A percentile compares a stretch with the other conserved stretches of the same genome.
These are phyloP conservation scores for Colletotrichum brevisporum DNA, from an alignment of 2,329 filamentous ascomycete genomes.

Conservation along the genomic window DNA sequence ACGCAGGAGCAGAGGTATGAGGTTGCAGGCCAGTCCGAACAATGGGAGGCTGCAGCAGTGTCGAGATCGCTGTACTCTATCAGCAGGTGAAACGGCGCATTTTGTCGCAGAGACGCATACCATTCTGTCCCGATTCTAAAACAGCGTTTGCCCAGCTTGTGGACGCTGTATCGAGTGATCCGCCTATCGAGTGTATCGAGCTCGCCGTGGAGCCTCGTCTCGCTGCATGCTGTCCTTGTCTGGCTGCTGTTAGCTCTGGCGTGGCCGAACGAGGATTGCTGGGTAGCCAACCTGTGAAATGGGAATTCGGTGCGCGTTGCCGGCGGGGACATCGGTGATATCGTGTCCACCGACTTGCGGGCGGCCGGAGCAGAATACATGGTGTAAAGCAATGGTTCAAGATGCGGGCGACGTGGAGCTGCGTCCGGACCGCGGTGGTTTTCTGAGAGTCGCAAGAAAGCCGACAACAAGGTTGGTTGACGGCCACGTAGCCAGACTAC, in stretches of 20 bases:
- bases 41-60: slow-evolving; percentile 91
- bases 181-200: slow-evolving; percentile 89
- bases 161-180: slow-evolving; percentile 80
- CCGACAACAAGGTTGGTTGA: slow-evolving; percentile 54
- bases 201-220: slow-evolving; percentile 88
- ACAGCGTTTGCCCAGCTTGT: slow-evolving; percentile 69
- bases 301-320: slow-evolving; percentile 67
- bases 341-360: slow-evolving; percentile 76
- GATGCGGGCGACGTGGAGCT: slow-evolving; percentile 17
- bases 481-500: slow-evolving; percentile 56
- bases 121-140: slow-evolving; percentile 86
- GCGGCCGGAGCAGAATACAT: slow-evolving; percentile 73
- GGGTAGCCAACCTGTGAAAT: slow-evolving; percentile 68
- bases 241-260: slow-evolving; percentile 41
- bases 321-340: slow-evolving; percentile 68
- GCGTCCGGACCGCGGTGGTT: slow-evolving; percentile 27
- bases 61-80: slow-evolving; percentile 81
- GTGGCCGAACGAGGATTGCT: slow-evolving; percentile 10
- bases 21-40: slow-evolving; percentile 89
- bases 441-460: slow-evolving; percentile 43
- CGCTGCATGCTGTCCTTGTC: slow-evolving; percentile 62
- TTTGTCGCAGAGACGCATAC: slow-evolving; percentile 55
- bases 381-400: slow-evolving; percentile 47
- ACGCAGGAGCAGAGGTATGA: slow-evolving; percentile 77
- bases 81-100: slow-evolving; percentile 15